These are phyloP conservation scores for Lactarius hatsudake DNA, from an alignment of 768 basidiomycete genomes.

Conservation along the genomic window DNA sequence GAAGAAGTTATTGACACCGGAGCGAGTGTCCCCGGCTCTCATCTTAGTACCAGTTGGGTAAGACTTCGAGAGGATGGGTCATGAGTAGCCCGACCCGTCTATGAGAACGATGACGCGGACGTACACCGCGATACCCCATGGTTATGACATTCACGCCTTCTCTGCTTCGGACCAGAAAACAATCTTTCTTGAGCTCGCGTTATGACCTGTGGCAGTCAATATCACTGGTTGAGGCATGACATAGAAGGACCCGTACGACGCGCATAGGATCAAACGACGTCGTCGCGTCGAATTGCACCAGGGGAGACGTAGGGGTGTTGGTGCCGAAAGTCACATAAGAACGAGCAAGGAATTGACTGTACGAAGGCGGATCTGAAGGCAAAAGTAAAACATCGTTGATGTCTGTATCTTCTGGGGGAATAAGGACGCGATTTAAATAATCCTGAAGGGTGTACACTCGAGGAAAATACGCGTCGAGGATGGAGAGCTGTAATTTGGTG, in stretches of 20 bases:
- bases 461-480: conserved; percentile 21
- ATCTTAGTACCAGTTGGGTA: conserved; percentile 34
- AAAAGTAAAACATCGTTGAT: conserved; percentile 12
- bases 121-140: conserved; percentile 59
- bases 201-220: conserved; percentile 46
- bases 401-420: background rate
- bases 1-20: conserved; percentile 55
- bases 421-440: conserved; percentile 10
- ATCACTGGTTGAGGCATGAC: conserved; percentile 28
- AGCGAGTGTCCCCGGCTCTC: conserved; percentile 35
- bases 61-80: conserved; percentile 5
- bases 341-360: conserved; percentile 10
- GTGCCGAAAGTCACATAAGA: conserved; percentile 16
- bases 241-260: background rate
- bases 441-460: conserved; percentile 14
- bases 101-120: conserved; percentile 23
- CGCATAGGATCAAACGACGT: conserved; percentile 22
- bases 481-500: conserved; percentile 23
- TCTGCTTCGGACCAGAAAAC: conserved; percentile 38
- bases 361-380: conserved; percentile 13
- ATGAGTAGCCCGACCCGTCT: conserved; percentile 7
- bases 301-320: background rate
- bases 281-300: conserved; percentile 9
- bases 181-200: conserved; percentile 58
- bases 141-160: conserved; percentile 60